Base-by-base conservation (phyloP, 2,329 filamentous ascomycete genomes). In the Xylariaceae sp. region DNA sequence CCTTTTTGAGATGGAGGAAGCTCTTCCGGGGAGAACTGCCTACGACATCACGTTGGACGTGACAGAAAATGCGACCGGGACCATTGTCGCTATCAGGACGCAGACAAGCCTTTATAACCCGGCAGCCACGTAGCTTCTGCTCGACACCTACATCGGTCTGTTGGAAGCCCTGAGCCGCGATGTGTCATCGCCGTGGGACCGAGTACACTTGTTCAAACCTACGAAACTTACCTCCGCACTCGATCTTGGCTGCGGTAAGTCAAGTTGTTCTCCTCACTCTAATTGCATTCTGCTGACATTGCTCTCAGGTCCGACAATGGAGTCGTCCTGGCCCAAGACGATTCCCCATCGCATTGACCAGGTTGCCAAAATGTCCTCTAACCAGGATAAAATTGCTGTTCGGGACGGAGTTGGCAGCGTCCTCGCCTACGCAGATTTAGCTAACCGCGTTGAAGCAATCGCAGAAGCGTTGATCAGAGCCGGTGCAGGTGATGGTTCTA, bases 391-490 rank as follows among this genome's bases (percentile, higher is more conserved):
- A 11, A 22, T 38, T 12, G 49, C 51, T 1, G 29, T 55, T 2
- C 41, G 19, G 15, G 45, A 53, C 16, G 46, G 40, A 2, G 4
- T 30, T 12, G 42, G 39, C 1, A 39, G 45, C 7, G 34, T 13
- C 2, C 18, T 50, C 2, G 68, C 64, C 0, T 72, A 71, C 41
- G n/a, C 11, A 3, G 43, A 61, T 3, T 52, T 71, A 49, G 45
- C 36, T 9, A 13, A 45, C 6, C 59, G 61, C 0, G 52, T 64
- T 8, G 38, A 64, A 4, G 43, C 42, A 1, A 68, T 73, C 24
- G 57, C 60, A 11, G 47, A 45, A 4, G 48, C 55, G 2, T 43
- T 72, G 4, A 4, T 42, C 4, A 42, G 19, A 2, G 38, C 28
- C 8, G 32, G 33, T 3, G 31, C 45, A 4, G 37, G 39, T 1